Percentiles rank a stretch among this genome's conserved stretches.
These are phyloP conservation scores for Cystobasidiaceae sp. DNA, from an alignment of 1,284 basidiomycete species.

Conservation along the genomic window DNA sequence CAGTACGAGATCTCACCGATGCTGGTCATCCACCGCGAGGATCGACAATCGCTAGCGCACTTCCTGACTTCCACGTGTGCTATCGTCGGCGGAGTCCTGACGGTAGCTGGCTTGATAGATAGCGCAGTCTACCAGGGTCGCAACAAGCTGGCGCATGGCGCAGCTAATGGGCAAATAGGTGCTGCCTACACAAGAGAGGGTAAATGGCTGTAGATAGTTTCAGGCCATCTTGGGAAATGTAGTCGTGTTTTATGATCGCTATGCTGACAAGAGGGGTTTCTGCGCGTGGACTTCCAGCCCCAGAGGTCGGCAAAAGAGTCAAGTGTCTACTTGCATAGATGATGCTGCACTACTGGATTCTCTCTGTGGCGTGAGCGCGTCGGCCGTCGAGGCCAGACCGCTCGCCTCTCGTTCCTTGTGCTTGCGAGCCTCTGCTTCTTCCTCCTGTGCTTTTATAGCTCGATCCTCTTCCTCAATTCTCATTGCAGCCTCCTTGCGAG, in stretches of 20 bases:
- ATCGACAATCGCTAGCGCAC: constrained; percentile 88
- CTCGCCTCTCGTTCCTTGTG: constrained; percentile 11
- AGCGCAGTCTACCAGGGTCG: constrained; percentile 62
- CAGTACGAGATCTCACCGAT: constrained; percentile 94
- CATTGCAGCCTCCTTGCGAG: constrained; percentile 27
- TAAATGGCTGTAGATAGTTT: constrained; percentile 25
- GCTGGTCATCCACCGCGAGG: constrained; percentile 83
- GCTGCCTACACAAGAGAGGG: constrained; percentile 24
- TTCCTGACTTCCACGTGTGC: constrained; percentile 98
- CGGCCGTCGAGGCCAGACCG: background rate
- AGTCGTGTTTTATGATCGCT: too few relatives aligned
- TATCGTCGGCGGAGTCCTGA: constrained; percentile 93
- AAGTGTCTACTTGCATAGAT: constrained; percentile 21
- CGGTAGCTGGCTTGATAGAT: constrained; percentile 88
- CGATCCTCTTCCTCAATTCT: constrained; percentile 21
- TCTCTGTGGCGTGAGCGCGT: background rate
- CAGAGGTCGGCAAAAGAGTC: too few relatives aligned
- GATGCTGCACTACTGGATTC: constrained; percentile 1
- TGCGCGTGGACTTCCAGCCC: too few relatives aligned
- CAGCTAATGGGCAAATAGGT: constrained; percentile 20
- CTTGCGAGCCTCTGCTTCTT: constrained; percentile 12
- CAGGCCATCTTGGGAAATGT: too few relatives aligned
- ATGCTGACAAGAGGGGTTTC: too few relatives aligned
- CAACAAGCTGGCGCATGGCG: constrained; percentile 20
- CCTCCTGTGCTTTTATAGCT: constrained; percentile 14